phyloP scores from a whole-genome alignment of 495 filamentous ascomycete genomes.

The Aspergillus ostianus region DNA sequence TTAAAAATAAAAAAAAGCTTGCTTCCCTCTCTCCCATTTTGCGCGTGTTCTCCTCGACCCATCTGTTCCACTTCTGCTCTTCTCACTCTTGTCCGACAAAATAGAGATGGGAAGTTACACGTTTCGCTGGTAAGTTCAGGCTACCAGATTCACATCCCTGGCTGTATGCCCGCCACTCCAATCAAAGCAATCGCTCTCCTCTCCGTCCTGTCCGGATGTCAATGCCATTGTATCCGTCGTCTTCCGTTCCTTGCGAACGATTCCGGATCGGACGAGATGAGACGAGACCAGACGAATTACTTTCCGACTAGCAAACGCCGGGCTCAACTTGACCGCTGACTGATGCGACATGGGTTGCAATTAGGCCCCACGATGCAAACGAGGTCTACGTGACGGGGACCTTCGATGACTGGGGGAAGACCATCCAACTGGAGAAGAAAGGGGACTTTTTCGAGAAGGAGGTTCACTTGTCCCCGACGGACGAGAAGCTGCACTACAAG shows the following conservation, averaged over 20 bases:
- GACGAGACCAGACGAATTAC: no score
- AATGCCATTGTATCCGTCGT: not conserved
- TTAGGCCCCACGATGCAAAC: conserved; percentile 69
- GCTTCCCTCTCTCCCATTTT: no score
- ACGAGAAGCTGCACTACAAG: conserved; percentile 80
- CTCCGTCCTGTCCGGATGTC: not conserved
- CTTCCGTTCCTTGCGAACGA: not conserved
- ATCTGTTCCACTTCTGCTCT: no score
- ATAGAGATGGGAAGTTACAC: conserved; percentile 40
- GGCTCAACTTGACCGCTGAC: conserved; percentile 31
- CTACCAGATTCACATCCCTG: not conserved
- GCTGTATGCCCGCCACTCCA: not conserved
- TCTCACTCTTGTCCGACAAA: not conserved
- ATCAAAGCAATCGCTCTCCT: not conserved
- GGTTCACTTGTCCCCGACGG: conserved; percentile 61
- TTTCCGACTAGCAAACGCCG: not conserved
- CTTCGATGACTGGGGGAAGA: conserved; percentile 92
- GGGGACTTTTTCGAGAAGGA: conserved; percentile 71
- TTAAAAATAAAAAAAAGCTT: no score
- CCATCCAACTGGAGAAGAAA: conserved; percentile 71
- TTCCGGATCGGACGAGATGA: not conserved
- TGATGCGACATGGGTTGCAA: conserved; percentile 8
- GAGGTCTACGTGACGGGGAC: conserved; percentile 95
- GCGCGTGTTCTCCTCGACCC: no score
- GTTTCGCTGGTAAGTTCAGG: conserved; percentile 43